Percentiles rank a stretch among this genome's conserved stretches.
Conservation (phyloP, 73 alveolate species). For the Stentor roeselii region DNA sequence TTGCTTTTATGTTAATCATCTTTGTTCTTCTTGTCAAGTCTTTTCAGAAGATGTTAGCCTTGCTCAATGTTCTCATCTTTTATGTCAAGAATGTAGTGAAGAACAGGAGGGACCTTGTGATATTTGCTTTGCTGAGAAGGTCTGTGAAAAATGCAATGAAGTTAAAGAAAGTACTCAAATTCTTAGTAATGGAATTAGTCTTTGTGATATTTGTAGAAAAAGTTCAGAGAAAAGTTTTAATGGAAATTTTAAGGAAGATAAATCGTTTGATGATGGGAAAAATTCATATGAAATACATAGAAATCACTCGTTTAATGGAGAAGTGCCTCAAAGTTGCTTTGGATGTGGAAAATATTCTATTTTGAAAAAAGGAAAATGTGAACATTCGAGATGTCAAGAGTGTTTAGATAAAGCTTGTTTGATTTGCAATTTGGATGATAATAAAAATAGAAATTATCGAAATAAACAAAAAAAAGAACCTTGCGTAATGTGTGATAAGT, state of each 20-base stretch:
- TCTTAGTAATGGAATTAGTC: neutral
- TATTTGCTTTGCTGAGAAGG: neutral
- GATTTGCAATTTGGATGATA: no score
- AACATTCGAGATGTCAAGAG: neutral
- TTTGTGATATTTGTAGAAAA: neutral
- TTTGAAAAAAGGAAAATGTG: neutral
- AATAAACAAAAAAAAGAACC: no score
- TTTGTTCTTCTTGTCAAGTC: neutral
- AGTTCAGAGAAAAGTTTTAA: neutral
- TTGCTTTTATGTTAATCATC: no score
- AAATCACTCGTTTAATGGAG: neutral
- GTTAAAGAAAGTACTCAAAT: neutral
- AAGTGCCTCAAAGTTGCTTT: neutral
- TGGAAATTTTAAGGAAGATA: neutral
- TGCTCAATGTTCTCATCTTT: neutral
- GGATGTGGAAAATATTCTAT: neutral
- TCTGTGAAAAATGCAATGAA: neutral
- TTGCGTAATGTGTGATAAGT: no score
- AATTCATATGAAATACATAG: no score
- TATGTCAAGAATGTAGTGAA: neutral
- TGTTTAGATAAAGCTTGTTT: neutral
- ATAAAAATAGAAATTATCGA: no score
- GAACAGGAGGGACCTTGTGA: neutral
- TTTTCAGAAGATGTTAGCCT: neutral
- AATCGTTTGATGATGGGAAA: no score